Percentiles rank a stretch among this genome's conserved stretches.
These are phyloP conservation scores for Camelina hispida DNA, from an alignment of 345 rosid genomes.

Conservation along the genomic window DNA sequence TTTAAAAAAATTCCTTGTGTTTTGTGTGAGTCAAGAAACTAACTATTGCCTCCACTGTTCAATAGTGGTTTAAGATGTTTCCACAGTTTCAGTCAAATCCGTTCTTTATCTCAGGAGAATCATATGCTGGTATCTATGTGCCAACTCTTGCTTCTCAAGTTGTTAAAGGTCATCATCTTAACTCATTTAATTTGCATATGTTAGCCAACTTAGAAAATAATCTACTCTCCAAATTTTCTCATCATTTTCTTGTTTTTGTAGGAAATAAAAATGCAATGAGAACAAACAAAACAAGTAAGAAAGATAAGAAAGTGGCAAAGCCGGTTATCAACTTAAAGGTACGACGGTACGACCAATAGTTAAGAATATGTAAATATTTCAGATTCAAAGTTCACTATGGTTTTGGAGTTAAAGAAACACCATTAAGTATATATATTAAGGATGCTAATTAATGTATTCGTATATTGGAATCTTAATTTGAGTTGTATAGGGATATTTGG, in stretches of 20 bases:
- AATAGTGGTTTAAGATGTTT: constrained; percentile 84
- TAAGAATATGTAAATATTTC: neutral
- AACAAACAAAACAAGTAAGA: neutral
- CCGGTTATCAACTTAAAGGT: constrained; percentile 82
- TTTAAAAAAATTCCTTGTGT: neutral
- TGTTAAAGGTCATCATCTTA: constrained; percentile 56
- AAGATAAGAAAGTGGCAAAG: constrained; percentile 47
- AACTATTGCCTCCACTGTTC: constrained; percentile 13
- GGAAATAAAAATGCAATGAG: constrained; percentile 54
- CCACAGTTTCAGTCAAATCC: constrained; percentile 83
- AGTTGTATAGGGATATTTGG: constrained; percentile 74
- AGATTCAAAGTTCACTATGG: neutral
- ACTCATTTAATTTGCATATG: neutral
- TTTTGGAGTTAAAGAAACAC: neutral
- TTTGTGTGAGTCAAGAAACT: neutral
- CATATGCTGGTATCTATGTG: constrained; percentile 89
- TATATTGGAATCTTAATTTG: neutral
- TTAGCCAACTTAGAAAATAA: neutral
- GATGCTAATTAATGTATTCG: neutral
- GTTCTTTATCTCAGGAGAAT: constrained; percentile 86
- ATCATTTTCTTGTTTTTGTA: constrained; percentile 31
- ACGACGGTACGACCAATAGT: constrained; percentile 48
- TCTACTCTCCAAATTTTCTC: neutral
- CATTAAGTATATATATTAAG: neutral
- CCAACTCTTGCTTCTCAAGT: constrained; percentile 84